These are phyloP conservation scores for Thoreauomyces humboldtii DNA, from an alignment of 192 early-diverging fungal species.

Conservation along the genomic window DNA sequence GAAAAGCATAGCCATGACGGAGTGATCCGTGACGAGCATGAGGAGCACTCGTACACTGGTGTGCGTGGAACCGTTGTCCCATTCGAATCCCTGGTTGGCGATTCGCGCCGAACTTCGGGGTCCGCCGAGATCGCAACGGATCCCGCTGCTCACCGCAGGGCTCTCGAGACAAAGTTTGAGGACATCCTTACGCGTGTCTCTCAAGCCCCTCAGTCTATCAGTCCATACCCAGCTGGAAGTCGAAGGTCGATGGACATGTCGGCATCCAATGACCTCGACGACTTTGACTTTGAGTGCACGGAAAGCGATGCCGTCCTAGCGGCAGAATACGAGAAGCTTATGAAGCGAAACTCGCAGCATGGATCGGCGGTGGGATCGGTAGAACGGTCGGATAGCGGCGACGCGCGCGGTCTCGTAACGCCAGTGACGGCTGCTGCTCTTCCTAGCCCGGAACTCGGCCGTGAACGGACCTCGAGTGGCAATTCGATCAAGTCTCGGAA, in stretches of 20 bases:
- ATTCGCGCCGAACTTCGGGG: no score
- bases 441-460: no score
- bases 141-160: neutral
- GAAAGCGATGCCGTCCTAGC: neutral
- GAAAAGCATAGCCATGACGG: no score
- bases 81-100: no score
- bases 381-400: no score
- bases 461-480: no score
- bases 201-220: neutral
- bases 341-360: neutral
- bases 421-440: no score
- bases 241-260: neutral
- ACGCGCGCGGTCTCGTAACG: no score
- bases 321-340: neutral
- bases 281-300: neutral
- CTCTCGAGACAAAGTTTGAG: slow-evolving; percentile 4
- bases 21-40: neutral
- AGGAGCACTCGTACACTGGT: neutral
- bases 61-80: neutral
- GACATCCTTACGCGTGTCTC: neutral
- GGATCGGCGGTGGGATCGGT: no score
- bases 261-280: neutral
- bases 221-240: slow-evolving; percentile 5
- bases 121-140: no score
- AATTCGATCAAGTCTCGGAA: no score